These are phyloP conservation scores for Kodamaea laetipori DNA, from an alignment of 805 yeast species.

Conservation along the genomic window DNA sequence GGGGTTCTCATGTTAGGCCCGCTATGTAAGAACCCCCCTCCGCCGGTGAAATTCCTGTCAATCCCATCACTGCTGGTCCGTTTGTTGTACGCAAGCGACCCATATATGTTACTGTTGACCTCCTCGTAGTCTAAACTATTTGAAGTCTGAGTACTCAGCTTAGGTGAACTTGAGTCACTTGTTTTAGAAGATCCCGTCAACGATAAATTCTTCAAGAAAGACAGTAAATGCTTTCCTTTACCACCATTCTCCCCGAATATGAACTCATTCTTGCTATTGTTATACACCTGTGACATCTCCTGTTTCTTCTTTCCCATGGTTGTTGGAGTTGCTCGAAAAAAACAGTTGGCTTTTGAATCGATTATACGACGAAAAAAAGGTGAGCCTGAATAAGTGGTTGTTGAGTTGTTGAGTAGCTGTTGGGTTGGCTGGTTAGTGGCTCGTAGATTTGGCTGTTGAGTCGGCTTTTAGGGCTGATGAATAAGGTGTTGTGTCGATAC, in stretches of 20 bases:
- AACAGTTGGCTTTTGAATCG: constrained; percentile 1
- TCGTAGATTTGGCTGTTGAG: neutral
- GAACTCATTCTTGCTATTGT: constrained; percentile 51
- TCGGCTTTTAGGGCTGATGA: no score
- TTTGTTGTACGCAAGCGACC: constrained; percentile 30
- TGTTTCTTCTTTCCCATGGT: constrained; percentile 45
- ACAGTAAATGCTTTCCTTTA: constrained; percentile 57
- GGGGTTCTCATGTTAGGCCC: constrained; percentile 20
- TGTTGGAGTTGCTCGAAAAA: constrained; percentile 5
- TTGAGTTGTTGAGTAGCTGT: neutral
- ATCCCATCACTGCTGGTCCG: constrained; percentile 11
- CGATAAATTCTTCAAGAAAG: constrained; percentile 49
- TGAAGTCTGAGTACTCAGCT: constrained; percentile 9
- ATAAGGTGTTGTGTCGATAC: no score
- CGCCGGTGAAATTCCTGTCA: neutral
- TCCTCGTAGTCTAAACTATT: constrained; percentile 21
- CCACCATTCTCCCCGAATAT: constrained; percentile 72
- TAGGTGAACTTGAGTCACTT: constrained; percentile 3
- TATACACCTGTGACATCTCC: constrained; percentile 48
- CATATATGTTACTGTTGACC: constrained; percentile 41
- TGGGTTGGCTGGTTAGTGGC: neutral
- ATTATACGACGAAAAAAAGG: constrained; percentile 3
- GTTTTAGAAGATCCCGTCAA: constrained; percentile 31
- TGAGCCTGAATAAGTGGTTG: neutral
- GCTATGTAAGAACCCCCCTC: constrained; percentile 12